phyloP scores from a whole-genome alignment of 2,329 filamentous ascomycete species.

The Truncatella angustata region DNA sequence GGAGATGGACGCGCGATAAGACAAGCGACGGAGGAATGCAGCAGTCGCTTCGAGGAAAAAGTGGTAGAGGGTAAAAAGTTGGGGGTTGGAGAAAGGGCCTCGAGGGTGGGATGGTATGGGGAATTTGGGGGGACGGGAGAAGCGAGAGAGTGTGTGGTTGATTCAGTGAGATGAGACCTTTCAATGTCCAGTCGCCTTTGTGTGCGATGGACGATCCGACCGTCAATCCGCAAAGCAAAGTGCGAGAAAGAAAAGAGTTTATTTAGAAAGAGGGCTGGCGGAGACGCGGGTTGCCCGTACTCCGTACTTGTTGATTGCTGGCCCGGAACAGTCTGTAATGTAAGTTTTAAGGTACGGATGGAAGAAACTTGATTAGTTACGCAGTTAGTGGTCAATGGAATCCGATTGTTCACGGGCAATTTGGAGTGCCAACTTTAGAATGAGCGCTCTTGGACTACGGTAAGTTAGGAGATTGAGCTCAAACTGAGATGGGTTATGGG shows the following conservation, averaged over 20 bases:
- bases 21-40: conserved; percentile 24
- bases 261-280: not conserved
- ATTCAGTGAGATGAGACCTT: conserved; percentile 12
- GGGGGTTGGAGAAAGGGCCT: conserved; percentile 19
- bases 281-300: not conserved
- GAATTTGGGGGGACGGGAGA: conserved; percentile 13
- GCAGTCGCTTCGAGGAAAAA: conserved; percentile 14
- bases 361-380: too few species aligned
- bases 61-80: conserved; percentile 16
- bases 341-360: too few species aligned
- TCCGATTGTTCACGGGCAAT: too few species aligned
- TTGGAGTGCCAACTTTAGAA: too few species aligned
- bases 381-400: too few species aligned
- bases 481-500: too few species aligned
- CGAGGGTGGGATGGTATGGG: conserved; percentile 16
- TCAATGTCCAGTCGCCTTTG: conserved; percentile 5
- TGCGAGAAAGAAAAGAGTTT: not conserved
- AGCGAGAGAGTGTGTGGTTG: conserved; percentile 11
- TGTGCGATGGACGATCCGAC: not conserved
- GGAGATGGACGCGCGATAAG: conserved; percentile 20
- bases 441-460: too few species aligned
- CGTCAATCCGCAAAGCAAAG: conserved; percentile 1
- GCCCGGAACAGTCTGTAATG: not conserved
- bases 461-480: too few species aligned
- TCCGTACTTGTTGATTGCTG: not conserved